These are phyloP conservation scores for Psilocybe mexicana DNA, from an alignment of 1,284 basidiomycete genomes.

Conservation along the genomic window DNA sequence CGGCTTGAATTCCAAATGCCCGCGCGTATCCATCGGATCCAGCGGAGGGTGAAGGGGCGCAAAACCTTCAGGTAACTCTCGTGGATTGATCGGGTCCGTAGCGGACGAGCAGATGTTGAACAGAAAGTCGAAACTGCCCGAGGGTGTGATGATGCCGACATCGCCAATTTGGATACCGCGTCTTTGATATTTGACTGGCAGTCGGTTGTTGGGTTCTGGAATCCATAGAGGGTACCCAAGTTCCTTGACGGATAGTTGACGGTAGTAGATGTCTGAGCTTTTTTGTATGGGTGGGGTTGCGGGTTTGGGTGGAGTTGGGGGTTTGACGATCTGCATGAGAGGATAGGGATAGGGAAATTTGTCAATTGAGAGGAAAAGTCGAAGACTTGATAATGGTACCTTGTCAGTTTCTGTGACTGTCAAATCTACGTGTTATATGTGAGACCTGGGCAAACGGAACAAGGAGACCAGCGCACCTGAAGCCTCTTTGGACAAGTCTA, in stretches of 20 bases:
- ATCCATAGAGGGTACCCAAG: conserved; percentile 10
- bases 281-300: neutral
- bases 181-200: conserved; percentile 1
- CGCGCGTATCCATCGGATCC: conserved; percentile 4
- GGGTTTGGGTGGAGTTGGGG: neutral
- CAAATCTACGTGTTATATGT: neutral
- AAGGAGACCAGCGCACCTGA: neutral
- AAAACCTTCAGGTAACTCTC: conserved; percentile 13
- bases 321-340: too few species aligned
- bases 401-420: neutral
- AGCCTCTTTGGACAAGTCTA: neutral
- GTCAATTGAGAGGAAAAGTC: too few species aligned
- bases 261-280: conserved; percentile 6
- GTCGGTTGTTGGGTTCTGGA: conserved; percentile 3
- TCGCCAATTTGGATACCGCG: conserved; percentile 42
- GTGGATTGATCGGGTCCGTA: conserved; percentile 20
- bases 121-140: conserved; percentile 24
- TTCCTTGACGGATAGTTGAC: neutral
- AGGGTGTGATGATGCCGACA: conserved; percentile 17
- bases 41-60: conserved; percentile 3
- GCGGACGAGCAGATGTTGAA: conserved; percentile 28
- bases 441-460: neutral
- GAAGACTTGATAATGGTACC: neutral
- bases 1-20: conserved; percentile 10
- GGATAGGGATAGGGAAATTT: too few species aligned